Conservation (phyloP, 1,139 yeast genomes). For the Entelexis paramagnoliae region DNA sequence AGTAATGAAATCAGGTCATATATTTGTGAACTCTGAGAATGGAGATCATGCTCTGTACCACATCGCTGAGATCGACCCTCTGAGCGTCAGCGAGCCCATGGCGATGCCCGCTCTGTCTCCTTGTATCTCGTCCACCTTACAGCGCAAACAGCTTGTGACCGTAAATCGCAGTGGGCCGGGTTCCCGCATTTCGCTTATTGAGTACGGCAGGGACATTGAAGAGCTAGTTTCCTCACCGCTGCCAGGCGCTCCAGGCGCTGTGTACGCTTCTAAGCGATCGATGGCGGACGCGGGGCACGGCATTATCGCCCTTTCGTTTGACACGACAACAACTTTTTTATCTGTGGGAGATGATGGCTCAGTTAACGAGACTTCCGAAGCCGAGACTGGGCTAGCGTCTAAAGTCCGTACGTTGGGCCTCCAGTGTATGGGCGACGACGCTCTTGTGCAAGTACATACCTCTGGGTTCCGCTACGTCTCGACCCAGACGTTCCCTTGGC, state of each 20-base stretch:
- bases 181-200: constrained; percentile 30
- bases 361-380: constrained; percentile 64
- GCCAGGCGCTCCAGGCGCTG: constrained; percentile 51
- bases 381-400: constrained; percentile 41
- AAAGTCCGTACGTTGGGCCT: constrained; percentile 57
- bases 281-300: constrained; percentile 41
- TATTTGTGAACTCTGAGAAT: background rate
- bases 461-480: constrained; percentile 63
- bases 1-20: constrained; percentile 22
- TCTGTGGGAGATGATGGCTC: constrained; percentile 48
- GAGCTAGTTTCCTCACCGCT: constrained; percentile 63
- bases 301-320: constrained; percentile 11
- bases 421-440: constrained; percentile 52
- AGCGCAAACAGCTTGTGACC: background rate
- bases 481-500: constrained; percentile 53
- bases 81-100: background rate
- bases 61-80: background rate
- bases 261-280: constrained; percentile 49
- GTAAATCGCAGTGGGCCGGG: constrained; percentile 26
- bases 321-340: constrained; percentile 54
- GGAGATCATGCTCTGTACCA: background rate
- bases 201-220: constrained; percentile 52
- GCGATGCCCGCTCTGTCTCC: background rate
- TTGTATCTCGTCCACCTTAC: background rate
- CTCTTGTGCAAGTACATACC: constrained; percentile 63